phyloP scores from a whole-genome alignment of 2,329 filamentous ascomycete genomes.

The Alternaria alternata region DNA sequence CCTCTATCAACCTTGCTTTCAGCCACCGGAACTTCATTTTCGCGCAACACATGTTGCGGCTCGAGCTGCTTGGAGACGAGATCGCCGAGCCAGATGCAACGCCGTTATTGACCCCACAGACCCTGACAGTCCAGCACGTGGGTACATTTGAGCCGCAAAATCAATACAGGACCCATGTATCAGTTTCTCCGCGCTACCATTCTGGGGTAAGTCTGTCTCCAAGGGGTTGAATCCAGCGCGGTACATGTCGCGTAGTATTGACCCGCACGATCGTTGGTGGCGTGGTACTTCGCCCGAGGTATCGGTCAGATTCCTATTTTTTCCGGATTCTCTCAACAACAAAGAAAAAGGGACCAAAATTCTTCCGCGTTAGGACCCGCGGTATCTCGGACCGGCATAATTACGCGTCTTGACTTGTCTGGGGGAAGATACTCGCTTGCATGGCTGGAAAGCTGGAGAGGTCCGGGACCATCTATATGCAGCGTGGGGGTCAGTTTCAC shows the following conservation, averaged over 20 bases:
- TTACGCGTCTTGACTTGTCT: neutral
- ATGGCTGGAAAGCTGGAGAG: neutral
- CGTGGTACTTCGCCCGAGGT: slow-evolving; percentile 22
- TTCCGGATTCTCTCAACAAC: slow-evolving; percentile 1
- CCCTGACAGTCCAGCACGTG: neutral
- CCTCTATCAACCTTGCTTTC: neutral
- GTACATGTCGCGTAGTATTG: slow-evolving; percentile 15
- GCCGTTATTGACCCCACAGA: neutral
- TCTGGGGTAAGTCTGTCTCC: neutral
- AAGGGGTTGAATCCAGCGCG: neutral
- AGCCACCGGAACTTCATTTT: slow-evolving; percentile 10
- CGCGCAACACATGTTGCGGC: neutral
- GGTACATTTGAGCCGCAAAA: slow-evolving; percentile 2
- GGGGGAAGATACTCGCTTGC: slow-evolving; percentile 1
- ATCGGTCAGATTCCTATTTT: slow-evolving; percentile 3
- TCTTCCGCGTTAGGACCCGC: slow-evolving; percentile 2
- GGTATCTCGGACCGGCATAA: slow-evolving; percentile 3
- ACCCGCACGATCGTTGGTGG: slow-evolving; percentile 6
- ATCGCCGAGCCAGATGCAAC: slow-evolving; percentile 2
- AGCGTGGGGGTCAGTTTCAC: slow-evolving; percentile 9
- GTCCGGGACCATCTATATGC: neutral
- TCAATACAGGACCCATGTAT: neutral
- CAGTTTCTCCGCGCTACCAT: neutral
- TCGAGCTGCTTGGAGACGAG: neutral
- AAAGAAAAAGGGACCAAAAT: slow-evolving; percentile 1